Base-by-base conservation (phyloP, 306 rosid species). In the Dalbergia oliveri region DNA sequence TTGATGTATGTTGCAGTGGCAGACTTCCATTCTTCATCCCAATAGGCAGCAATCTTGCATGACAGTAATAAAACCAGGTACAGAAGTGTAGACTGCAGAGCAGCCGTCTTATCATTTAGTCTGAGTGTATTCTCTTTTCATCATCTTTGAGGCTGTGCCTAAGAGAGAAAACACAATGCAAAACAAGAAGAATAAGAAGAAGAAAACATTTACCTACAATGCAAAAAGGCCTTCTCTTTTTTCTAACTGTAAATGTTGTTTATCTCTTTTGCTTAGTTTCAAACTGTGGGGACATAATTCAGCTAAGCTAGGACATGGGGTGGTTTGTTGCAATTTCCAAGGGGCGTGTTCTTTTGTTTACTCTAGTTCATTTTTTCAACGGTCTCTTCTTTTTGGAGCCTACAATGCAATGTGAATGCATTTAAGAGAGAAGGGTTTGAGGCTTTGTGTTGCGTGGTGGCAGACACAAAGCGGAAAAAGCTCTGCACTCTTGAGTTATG, bases 1-100 rank as follows among this genome's bases (percentile, higher is more conserved):
- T 86, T 90, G 84, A 93, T 67, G 73, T 87, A 93, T 3, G 99
- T 95, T 69, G 99, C 98, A 76, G 99, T 87, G 59, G 92, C 99
- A 76, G 90, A 84, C 87, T 79, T 91, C 99, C 99, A 95, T 63
- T 84, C 90, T 62, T 65, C 89, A 47, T 87, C 85, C 54, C 76
- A 73, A 31, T 62, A 82, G 72, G 89, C 90, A 75, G 33, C 62
- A 80, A 78, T 82, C 81, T 41, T 69, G 73, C 79, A 76, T 11
- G 87, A 67, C 69, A 62, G 88, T 73, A 89, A 57, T n/a, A 91
- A 60, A 79, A 90, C 72, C 83, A 88, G 69, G 90, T 56, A 91
- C 72, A 95, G 78, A 57, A 95, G 16, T 53, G 82, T 64, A 35
- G 88, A 80, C 5, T 86, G 85, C 83, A 93, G 89, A 75, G 64